Conservation (phyloP, 108 stramenopile species). For the Cyclostephanos invisitatus region DNA sequence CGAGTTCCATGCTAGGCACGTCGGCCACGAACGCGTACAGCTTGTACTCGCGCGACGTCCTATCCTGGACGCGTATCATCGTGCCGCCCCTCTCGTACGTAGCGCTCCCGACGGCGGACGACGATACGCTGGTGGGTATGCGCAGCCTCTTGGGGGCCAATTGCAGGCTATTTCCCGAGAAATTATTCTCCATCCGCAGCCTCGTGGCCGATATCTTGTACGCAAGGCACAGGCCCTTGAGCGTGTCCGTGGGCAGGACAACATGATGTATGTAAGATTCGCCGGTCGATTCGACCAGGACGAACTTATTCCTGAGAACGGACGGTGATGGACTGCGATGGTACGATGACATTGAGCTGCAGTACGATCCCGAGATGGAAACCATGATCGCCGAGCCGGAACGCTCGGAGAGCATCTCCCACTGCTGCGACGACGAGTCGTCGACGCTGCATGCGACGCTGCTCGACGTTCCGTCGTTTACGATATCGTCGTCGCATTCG, state of each 20-base stretch:
- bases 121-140: slow-evolving; percentile 58
- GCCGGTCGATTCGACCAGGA: slow-evolving; percentile 36
- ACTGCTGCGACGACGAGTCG: slow-evolving; percentile 18
- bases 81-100: slow-evolving; percentile 34
- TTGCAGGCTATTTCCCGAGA: slow-evolving; percentile 68
- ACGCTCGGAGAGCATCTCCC: slow-evolving; percentile 48
- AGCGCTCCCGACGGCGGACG: background rate
- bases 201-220: slow-evolving; percentile 71
- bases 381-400: slow-evolving; percentile 41
- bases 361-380: slow-evolving; percentile 34
- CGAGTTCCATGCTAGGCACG: slow-evolving; percentile 51
- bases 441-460: background rate
- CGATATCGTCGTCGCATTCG: slow-evolving; percentile 8
- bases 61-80: slow-evolving; percentile 80
- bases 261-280: slow-evolving; percentile 23
- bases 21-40: slow-evolving; percentile 77
- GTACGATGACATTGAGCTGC: slow-evolving; percentile 17
- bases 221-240: slow-evolving; percentile 83
- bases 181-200: slow-evolving; percentile 15
- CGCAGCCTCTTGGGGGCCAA: slow-evolving; percentile 82
- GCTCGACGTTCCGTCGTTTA: slow-evolving; percentile 3
- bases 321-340: slow-evolving; percentile 32
- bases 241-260: slow-evolving; percentile 82
- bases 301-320: slow-evolving; percentile 39
- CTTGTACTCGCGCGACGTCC: slow-evolving; percentile 79